These are phyloP conservation scores for Xerocomus amazonicus DNA, from an alignment of 1,284 basidiomycete species.

Conservation along the genomic window DNA sequence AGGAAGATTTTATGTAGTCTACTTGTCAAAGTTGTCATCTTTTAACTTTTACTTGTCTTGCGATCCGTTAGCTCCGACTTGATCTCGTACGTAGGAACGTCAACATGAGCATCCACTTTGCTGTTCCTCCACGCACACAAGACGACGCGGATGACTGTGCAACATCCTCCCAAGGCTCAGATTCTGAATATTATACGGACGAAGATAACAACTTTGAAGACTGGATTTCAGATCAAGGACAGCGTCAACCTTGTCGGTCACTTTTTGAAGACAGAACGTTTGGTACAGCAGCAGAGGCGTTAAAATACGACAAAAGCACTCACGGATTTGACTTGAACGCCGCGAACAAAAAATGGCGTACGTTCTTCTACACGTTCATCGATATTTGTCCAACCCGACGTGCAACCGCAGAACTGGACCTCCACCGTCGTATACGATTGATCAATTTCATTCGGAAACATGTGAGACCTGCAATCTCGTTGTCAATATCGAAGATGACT, in stretches of 20 bases:
- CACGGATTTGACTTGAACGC: conserved; percentile 65
- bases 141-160: conserved; percentile 10
- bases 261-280: conserved; percentile 77
- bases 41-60: not conserved
- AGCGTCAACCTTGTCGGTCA: conserved; percentile 59
- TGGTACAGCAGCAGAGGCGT: conserved; percentile 55
- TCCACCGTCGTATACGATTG: conserved; percentile 73
- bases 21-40: not conserved
- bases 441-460: conserved; percentile 85
- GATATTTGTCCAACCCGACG: conserved; percentile 5
- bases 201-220: conserved; percentile 76
- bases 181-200: conserved; percentile 42
- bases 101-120: conserved; percentile 32
- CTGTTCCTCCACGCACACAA: conserved; percentile 7
- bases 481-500: not conserved
- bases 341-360: conserved; percentile 50
- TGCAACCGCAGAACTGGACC: conserved; percentile 46
- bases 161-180: conserved; percentile 16
- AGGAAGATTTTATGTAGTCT: conserved; percentile 62
- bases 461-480: conserved; percentile 36
- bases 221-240: conserved; percentile 69
- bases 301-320: conserved; percentile 60
- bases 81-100: not conserved
- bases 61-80: not conserved
- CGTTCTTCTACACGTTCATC: conserved; percentile 24